A percentile compares a stretch with the other conserved stretches of the same genome.
phyloP scores from a whole-genome alignment of 176 grass and related monocot species.

The Alopecurus myosuroides region DNA sequence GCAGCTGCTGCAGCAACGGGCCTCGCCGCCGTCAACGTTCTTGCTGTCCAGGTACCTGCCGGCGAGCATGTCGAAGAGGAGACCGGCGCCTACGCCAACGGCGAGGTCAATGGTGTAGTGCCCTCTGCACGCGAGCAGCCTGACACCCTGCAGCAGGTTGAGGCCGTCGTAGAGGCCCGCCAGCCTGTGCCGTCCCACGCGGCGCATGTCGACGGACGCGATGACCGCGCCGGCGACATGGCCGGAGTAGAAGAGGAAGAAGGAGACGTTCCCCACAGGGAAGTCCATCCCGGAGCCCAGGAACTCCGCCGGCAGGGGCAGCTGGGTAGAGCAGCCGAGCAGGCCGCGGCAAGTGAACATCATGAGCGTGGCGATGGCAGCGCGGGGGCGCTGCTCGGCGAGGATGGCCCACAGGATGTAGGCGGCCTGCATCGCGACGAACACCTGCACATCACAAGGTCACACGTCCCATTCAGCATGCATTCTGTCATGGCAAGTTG shows the following conservation, averaged over 20 bases:
- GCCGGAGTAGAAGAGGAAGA: slow-evolving; percentile 97
- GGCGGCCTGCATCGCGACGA: slow-evolving; percentile 78
- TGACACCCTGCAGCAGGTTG: slow-evolving; percentile 62
- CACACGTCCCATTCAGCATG: not conserved
- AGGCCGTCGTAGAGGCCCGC: slow-evolving; percentile 67
- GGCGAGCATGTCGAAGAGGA: slow-evolving; percentile 69
- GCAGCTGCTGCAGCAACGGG: slow-evolving; percentile 44
- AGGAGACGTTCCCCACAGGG: slow-evolving; percentile 91
- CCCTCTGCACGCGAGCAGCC: slow-evolving; percentile 86
- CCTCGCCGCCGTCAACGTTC: not conserved
- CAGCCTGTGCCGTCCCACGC: slow-evolving; percentile 37
- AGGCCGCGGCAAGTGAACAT: slow-evolving; percentile 89
- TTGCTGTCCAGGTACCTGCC: slow-evolving; percentile 60
- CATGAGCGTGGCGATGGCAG: slow-evolving; percentile 71
- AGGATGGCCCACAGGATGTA: slow-evolving; percentile 95
- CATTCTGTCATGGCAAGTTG: not conserved
- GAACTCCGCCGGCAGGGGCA: slow-evolving; percentile 74
- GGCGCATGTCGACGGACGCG: slow-evolving; percentile 82
- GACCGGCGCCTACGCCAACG: slow-evolving; percentile 64
- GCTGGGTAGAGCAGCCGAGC: slow-evolving; percentile 82
- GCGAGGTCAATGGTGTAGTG: slow-evolving; percentile 97
- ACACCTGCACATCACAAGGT: slow-evolving; percentile 39
- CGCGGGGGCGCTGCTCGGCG: slow-evolving; percentile 60
- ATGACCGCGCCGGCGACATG: slow-evolving; percentile 83
- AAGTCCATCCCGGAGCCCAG: slow-evolving; percentile 85